Conservation (phyloP, 2,329 filamentous ascomycete species). For the Aspergillus pseudotamarii region DNA sequence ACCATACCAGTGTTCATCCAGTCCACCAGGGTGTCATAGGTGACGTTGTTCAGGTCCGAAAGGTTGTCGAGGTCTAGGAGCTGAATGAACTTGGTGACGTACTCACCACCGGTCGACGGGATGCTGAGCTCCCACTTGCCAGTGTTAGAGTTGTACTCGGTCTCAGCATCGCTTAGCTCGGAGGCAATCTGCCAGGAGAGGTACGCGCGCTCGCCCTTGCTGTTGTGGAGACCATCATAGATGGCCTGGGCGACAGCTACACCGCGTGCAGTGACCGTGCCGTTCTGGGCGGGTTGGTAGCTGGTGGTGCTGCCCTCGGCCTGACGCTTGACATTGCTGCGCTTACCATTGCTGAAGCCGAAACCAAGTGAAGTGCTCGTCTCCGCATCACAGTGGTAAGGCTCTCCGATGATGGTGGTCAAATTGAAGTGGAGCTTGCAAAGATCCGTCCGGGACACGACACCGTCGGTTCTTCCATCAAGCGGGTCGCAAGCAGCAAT, state of each 20-base stretch:
- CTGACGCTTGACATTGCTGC: slow-evolving; percentile 22
- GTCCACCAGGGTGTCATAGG: slow-evolving; percentile 59
- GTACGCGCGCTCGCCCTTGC: slow-evolving; percentile 45
- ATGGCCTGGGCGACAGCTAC: slow-evolving; percentile 40
- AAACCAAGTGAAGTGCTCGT: slow-evolving; percentile 27
- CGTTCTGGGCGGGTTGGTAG: slow-evolving; percentile 34
- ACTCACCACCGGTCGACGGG: slow-evolving; percentile 43
- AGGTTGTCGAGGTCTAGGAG: slow-evolving; percentile 42
- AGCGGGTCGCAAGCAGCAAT: slow-evolving; percentile 59
- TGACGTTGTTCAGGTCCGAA: slow-evolving; percentile 50
- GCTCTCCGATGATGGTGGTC: slow-evolving; percentile 49
- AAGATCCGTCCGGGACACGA: slow-evolving; percentile 54
- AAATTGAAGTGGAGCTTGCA: slow-evolving; percentile 53
- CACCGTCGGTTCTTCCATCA: slow-evolving; percentile 58
- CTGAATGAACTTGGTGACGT: slow-evolving; percentile 34
- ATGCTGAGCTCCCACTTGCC: slow-evolving; percentile 34
- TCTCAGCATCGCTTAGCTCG: slow-evolving; percentile 28
- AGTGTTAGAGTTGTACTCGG: slow-evolving; percentile 29
- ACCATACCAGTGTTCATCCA: slow-evolving; percentile 57
- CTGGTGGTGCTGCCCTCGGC: slow-evolving; percentile 20
- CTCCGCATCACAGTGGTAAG: slow-evolving; percentile 48
- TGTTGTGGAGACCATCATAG: slow-evolving; percentile 44
- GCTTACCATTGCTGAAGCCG: slow-evolving; percentile 27
- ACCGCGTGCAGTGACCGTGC: slow-evolving; percentile 30
- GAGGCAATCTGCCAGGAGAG: slow-evolving; percentile 35